Conservation (phyloP, 345 rosid genomes). For the Bruguiera gymnorhiza region DNA sequence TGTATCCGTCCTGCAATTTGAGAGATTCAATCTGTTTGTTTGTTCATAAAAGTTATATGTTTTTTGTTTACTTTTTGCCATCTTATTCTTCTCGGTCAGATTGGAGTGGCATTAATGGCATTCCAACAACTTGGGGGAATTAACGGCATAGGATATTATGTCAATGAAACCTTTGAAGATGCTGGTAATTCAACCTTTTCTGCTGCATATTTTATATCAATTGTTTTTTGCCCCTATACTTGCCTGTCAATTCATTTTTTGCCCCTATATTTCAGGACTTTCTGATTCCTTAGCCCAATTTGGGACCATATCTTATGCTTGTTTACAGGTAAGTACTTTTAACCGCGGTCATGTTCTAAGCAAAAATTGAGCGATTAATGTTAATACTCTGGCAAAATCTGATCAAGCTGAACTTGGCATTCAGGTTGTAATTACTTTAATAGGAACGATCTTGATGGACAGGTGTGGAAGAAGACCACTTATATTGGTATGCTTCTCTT, state of each 20-base stretch:
- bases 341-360: too few species aligned
- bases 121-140: slow-evolving; percentile 10
- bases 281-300: slow-evolving; percentile 47
- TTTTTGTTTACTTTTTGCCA: not conserved
- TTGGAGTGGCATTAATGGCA: slow-evolving; percentile 16
- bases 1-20: not conserved
- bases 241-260: not conserved
- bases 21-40: not conserved
- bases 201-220: not conserved
- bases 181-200: slow-evolving; percentile 12
- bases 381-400: too few species aligned
- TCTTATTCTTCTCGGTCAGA: not conserved
- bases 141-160: slow-evolving; percentile 5
- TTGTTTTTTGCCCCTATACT: slow-evolving; percentile 1
- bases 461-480: slow-evolving; percentile 84
- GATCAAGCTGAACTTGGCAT: not conserved
- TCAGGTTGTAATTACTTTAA: slow-evolving; percentile 71
- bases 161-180: not conserved
- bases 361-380: too few species aligned
- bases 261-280: slow-evolving; percentile 63
- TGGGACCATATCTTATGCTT: slow-evolving; percentile 81
- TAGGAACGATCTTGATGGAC: slow-evolving; percentile 77
- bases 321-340: slow-evolving; percentile 54
- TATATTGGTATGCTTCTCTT: slow-evolving; percentile 53
- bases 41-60: not conserved